Conservation (phyloP, 495 filamentous ascomycete species). For the Neurospora sp. region DNA sequence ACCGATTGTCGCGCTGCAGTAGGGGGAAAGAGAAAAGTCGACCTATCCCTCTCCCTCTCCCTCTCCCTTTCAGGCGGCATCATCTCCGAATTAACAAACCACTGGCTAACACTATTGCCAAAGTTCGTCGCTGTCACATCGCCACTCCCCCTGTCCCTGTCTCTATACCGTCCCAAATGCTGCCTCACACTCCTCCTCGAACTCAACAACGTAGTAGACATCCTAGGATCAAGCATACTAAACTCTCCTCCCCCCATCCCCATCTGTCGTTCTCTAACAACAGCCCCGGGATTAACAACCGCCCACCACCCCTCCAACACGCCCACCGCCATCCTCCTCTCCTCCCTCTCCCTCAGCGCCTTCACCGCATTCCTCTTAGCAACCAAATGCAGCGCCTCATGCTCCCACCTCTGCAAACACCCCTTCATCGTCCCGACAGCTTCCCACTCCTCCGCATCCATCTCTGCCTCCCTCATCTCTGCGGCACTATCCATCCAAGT, state of each 20-base stretch:
- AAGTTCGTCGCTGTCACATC: not conserved
- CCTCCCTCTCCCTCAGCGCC: conserved; percentile 15
- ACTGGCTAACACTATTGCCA: not conserved
- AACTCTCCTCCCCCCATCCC: not conserved
- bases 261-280: not conserved
- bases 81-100: not conserved
- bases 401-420: conserved; percentile 18
- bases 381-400: conserved; percentile 17
- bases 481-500: conserved; percentile 10
- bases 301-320: conserved; percentile 19
- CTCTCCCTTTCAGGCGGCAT: not conserved
- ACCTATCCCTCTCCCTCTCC: not conserved
- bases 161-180: not conserved
- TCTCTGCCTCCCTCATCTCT: conserved; percentile 9
- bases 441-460: conserved; percentile 19
- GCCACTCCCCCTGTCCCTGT: not conserved
- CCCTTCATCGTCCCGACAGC: conserved; percentile 4
- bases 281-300: conserved; percentile 9
- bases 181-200: not conserved
- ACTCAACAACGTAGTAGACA: not conserved
- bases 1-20: not conserved
- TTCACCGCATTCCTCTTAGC: conserved; percentile 9
- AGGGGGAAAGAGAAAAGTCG: not conserved
- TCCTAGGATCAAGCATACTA: not conserved
- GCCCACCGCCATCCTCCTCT: conserved; percentile 7